Conservation (phyloP, 257 asterid genomes). For the Fraxinus quadrangulata region DNA sequence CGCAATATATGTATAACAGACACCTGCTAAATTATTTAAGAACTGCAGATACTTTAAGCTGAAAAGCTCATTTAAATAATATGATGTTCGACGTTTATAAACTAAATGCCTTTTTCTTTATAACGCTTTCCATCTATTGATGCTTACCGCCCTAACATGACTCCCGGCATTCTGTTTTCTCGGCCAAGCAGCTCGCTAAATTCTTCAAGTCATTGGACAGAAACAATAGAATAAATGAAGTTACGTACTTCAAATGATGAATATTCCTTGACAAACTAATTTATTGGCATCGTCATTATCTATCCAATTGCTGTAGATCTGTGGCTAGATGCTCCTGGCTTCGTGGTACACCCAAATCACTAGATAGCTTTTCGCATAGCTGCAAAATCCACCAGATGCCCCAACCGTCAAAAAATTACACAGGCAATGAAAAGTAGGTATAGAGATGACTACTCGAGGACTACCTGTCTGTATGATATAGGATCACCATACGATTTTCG, state of each 20-base stretch:
- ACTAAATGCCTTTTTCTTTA: background rate
- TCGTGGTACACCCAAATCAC: slow-evolving; percentile 73
- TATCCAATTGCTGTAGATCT: slow-evolving; percentile 1
- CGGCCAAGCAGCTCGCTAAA: background rate
- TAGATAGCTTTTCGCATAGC: slow-evolving; percentile 77
- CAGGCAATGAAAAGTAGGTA: background rate
- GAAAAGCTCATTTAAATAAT: background rate
- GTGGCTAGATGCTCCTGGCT: slow-evolving; percentile 45
- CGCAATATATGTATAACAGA: too few species aligned
- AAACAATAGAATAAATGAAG: background rate
- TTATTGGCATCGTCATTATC: background rate
- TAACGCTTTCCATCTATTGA: background rate
- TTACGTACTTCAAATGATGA: background rate
- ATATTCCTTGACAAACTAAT: background rate
- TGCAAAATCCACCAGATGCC: slow-evolving; percentile 36
- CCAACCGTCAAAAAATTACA: slow-evolving; percentile 7
- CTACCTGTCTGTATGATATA: slow-evolving; percentile 72
- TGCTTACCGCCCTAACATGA: background rate
- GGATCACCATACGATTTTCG: slow-evolving; percentile 81
- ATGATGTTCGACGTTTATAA: background rate
- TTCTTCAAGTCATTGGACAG: background rate
- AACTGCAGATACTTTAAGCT: background rate
- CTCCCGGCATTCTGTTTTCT: background rate
- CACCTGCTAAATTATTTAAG: background rate
- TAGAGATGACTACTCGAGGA: background rate